Conservation (phyloP, 2,329 filamentous ascomycete genomes). For the Chaetomiaceae sp. region DNA sequence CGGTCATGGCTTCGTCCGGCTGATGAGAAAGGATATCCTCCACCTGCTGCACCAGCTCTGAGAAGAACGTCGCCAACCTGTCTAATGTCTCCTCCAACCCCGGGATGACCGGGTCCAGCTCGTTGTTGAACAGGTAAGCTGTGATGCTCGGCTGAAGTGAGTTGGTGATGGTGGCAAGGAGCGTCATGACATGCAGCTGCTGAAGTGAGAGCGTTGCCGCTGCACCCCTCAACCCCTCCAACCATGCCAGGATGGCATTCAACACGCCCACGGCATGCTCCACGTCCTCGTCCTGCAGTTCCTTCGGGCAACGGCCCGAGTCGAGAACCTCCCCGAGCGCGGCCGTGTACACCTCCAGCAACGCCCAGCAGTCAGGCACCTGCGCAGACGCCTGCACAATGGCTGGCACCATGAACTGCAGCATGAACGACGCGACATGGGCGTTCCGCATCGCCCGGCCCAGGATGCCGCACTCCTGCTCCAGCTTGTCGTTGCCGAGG, state of each 20-base stretch:
- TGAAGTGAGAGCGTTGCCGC: not conserved
- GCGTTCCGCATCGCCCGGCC: slow-evolving; percentile 43
- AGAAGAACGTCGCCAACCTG: slow-evolving; percentile 2
- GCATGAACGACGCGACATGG: slow-evolving; percentile 44
- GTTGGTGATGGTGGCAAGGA: slow-evolving; percentile 13
- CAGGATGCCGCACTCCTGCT: slow-evolving; percentile 44
- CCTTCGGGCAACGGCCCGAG: slow-evolving; percentile 33
- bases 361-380: slow-evolving; percentile 39
- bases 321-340: slow-evolving; percentile 39
- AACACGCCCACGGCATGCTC: slow-evolving; percentile 8
- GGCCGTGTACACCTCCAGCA: slow-evolving; percentile 48
- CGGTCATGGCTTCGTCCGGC: not conserved
- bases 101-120: not conserved
- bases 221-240: not conserved
- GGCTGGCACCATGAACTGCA: slow-evolving; percentile 53
- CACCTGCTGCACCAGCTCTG: not conserved
- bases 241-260: slow-evolving; percentile 15
- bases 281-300: slow-evolving; percentile 24
- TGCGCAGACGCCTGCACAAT: slow-evolving; percentile 39
- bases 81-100: slow-evolving; percentile 1
- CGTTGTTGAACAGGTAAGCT: slow-evolving; percentile 8
- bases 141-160: slow-evolving; percentile 15
- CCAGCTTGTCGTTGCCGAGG: slow-evolving; percentile 45
- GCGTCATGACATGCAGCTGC: slow-evolving; percentile 16
- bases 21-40: not conserved